A percentile compares a stretch with the other conserved stretches of the same genome.
Evolutionary conservation across 805 yeast genomes (phyloP).

Genomic region (Suhomyces sp.): DNA sequence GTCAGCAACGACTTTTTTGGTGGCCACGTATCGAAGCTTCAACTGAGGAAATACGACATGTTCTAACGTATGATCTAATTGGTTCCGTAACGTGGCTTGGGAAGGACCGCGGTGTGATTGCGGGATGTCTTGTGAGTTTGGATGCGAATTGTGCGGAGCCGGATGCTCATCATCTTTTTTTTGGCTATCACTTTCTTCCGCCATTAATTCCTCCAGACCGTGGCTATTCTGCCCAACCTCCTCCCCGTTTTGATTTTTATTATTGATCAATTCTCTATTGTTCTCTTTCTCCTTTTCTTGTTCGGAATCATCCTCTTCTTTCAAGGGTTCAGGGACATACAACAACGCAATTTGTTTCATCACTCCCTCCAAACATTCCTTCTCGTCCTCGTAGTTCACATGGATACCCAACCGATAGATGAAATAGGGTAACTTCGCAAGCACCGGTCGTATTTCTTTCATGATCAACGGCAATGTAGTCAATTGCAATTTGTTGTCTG

Average conservation of each 20-base stretch:
- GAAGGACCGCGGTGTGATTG: constrained; percentile 5
- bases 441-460: constrained; percentile 60
- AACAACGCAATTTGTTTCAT: constrained; percentile 68
- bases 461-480: constrained; percentile 65
- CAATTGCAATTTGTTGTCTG: constrained; percentile 44
- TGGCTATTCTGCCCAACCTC: no score
- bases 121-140: background rate
- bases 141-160: background rate
- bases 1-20: constrained; percentile 48
- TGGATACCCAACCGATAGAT: constrained; percentile 57
- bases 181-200: no score
- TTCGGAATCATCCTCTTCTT: no score
- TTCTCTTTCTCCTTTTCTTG: no score
- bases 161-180: no score
- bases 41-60: constrained; percentile 63
- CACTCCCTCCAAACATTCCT: constrained; percentile 64
- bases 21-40: constrained; percentile 63
- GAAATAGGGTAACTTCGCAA: constrained; percentile 65
- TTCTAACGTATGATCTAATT: constrained; percentile 45
- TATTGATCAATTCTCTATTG: no score
- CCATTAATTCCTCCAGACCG: no score
- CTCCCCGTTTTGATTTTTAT: no score
- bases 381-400: constrained; percentile 68
- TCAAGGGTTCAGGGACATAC: constrained; percentile 61
- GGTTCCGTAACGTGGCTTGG: constrained; percentile 13